Base-by-base conservation (phyloP, 345 rosid genomes). In the Microcos paniculata region DNA sequence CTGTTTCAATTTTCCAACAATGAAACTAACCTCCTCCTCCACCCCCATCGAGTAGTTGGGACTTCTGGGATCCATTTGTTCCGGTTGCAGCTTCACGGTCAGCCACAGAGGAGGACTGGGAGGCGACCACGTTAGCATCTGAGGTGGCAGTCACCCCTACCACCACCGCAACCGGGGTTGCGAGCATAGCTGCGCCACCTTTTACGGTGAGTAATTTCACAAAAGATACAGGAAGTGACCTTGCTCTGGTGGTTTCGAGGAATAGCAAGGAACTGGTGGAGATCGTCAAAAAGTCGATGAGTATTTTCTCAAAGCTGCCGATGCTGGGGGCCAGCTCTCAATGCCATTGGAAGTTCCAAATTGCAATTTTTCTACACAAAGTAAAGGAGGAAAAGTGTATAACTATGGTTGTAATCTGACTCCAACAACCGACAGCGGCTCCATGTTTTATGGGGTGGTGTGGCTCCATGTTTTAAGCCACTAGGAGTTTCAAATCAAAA, bases 51-150 rank as follows among this genome's bases (percentile, higher is more conserved):
- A 89, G 94, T 5, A 83, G 89, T 62, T 95, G 99, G 99, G 99
- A 95, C 76, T 91, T 91, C 76, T 94, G 97, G 99, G 94, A 93
- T 79, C 98, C 99, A 3, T 95, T 93, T 73, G 80, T 80, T 23
- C 94, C 89, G 19, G 69, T 88, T 68, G 69, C 87, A 1, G 58
- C 76, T 0, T 83, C 92, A 53, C 73, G 86, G 71, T 80, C 90
- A 35, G 83, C 80, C 23, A 81, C 89, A 2, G 98, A 89, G 83
- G 96, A 88, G 64, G 97, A 89, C 40, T 93, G 94, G 98, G 98
- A 89, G 77, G 96, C 81, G 19, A 65, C 81, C 65, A 81, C 90
- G 10, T 75, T 87, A 2, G 79, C 79, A 13, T 84, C 93, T 3
- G 88, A 84, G 33, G 65, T 77, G 70, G 85, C 81, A 67, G 82